A percentile compares a stretch with the other conserved stretches of the same genome.
These are phyloP conservation scores for Prunella vulgaris DNA, from an alignment of 257 asterid genomes.

Conservation along the genomic window DNA sequence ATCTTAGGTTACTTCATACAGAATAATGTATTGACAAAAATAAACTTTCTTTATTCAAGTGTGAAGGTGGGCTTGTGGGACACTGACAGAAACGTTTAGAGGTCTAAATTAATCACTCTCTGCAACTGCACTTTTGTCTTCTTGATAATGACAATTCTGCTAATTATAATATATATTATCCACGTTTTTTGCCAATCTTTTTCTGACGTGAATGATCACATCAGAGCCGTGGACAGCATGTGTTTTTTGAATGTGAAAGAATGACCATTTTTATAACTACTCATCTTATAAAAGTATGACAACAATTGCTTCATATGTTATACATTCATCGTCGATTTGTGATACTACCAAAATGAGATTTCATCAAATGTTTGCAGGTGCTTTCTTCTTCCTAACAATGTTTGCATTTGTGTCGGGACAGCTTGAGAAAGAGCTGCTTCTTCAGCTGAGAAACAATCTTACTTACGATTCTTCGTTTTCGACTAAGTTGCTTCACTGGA, in stretches of 20 bases:
- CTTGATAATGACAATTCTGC: neutral
- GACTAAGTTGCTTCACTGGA: conserved; percentile 48
- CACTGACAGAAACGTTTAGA: too few relatives aligned
- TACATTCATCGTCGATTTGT: neutral
- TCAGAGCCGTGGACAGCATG: too few relatives aligned
- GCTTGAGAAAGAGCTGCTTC: conserved; percentile 37
- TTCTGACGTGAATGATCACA: too few relatives aligned
- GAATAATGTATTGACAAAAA: too few relatives aligned
- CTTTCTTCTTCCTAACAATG: conserved; percentile 12
- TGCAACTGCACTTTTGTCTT: neutral
- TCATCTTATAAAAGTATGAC: neutral
- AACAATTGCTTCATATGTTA: too few relatives aligned
- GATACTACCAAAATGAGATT: conserved; percentile 21
- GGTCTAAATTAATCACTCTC: neutral
- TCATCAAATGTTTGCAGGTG: conserved; percentile 5
- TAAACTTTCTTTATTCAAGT: neutral
- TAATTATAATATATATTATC: neutral
- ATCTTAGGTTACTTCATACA: too few relatives aligned
- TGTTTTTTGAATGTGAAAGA: neutral
- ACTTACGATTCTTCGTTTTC: conserved; percentile 47
- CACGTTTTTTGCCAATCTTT: neutral
- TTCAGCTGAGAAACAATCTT: conserved; percentile 37
- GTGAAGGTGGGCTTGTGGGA: neutral
- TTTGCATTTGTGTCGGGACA: conserved; percentile 15
- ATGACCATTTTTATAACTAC: neutral